Evolutionary conservation across 1,284 basidiomycete genomes (phyloP).

Genomic region (Ceratobasidium sp.): DNA sequence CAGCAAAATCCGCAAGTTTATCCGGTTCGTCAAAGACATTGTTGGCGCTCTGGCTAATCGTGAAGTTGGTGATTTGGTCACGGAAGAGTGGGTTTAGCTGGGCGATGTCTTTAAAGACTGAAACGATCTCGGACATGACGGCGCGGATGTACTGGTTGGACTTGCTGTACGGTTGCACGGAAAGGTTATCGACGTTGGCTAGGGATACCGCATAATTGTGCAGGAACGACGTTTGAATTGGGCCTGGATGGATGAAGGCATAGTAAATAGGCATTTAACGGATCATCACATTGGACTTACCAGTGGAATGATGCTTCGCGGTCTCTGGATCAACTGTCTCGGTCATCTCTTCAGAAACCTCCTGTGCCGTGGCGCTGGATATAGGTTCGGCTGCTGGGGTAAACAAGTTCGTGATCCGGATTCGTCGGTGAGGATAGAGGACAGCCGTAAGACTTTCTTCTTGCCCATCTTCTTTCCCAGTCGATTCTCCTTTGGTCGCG

Average conservation of each 20-base stretch:
- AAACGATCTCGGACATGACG: conserved; percentile 96
- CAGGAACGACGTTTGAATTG: conserved; percentile 90
- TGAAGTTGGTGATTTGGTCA: conserved; percentile 98
- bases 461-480: conserved; percentile 67
- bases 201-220: conserved; percentile 92
- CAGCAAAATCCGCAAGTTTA: conserved; percentile 98
- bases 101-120: conserved; percentile 99
- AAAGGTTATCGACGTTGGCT: conserved; percentile 89
- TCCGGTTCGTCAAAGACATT: conserved; percentile 99
- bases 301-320: conserved; percentile 50
- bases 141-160: conserved; percentile 95
- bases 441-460: conserved; percentile 95
- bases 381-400: conserved; percentile 51
- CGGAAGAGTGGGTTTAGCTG: conserved; percentile 98
- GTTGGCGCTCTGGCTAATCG: conserved; percentile 93
- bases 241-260: conserved; percentile 58
- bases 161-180: conserved; percentile 87
- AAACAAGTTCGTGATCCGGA: conserved; percentile 87
- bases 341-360: conserved; percentile 60
- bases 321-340: conserved; percentile 56
- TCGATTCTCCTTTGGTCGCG: conserved; percentile 61
- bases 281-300: conserved; percentile 16
- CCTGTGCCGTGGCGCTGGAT: conserved; percentile 63
- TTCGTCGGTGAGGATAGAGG: conserved; percentile 94
- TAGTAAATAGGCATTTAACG: conserved; percentile 13